Evolutionary conservation across 768 basidiomycete genomes (phyloP), one percentile per base, ranked within the genome.

Genomic region (Pleurotus platypus): DNA sequence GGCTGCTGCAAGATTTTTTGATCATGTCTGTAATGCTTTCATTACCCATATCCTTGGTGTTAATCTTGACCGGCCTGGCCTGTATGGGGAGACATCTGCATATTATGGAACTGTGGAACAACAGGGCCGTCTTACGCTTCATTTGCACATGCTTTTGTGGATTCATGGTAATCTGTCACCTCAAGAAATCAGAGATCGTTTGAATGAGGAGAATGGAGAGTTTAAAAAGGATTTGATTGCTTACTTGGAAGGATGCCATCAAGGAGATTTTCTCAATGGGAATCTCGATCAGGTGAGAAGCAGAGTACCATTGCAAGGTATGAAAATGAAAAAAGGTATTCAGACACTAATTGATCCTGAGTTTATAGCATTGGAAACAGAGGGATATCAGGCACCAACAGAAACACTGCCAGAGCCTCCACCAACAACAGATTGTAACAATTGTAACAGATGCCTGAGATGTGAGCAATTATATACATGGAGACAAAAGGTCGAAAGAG

Each of bases 21-120:
- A 71, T 55, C 55, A 62, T 0, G 60, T 67, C 59, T 42, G 61
- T 15, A 24, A 60, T 2, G 18, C 58, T 3, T 71, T 72, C 51
- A 59, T 72, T 7, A 62, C 60, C 38, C 59, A 68, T 57, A 54
- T 69, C 0, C 57, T 72, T 4, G 65, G 70, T 3, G 48, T 61
- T 39, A 58, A 43, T 12, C 37, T 18, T 5, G 49, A 63, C 37
- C 42, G 63, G 18, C 53, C 53, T 40, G 53, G 53, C 6, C 20
- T 54, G 16, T 54, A 54, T 40, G 53, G 53, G 3, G 53, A 40
- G 11, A 63, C 66, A 4, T 43, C 57, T 2, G 66, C 58, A 2
- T 71, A 71, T 24, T 74, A 72, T 60, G 70, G 69, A 5, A 69
- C 68, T 0, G 69, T 71, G 1, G 68, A 73, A 50, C 61, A 66